Evolutionary conservation across 345 rosid species (phyloP).

Genomic region (Fremontodendron californicum): DNA sequence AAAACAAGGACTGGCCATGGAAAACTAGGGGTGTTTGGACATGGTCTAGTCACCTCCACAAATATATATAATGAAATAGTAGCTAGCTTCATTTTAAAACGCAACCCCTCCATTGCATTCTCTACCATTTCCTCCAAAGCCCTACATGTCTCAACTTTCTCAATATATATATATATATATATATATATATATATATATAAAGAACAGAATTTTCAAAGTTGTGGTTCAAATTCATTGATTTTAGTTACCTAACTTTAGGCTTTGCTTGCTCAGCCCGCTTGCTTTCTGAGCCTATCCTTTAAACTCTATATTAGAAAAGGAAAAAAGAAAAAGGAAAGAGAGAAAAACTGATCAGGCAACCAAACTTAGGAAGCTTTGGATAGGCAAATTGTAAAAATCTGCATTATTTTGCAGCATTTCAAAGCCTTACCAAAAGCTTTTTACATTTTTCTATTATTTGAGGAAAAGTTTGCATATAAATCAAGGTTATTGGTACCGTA

Average conservation of each 20-base stretch:
- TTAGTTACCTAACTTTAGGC: background rate
- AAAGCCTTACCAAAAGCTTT: background rate
- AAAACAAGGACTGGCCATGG: background rate
- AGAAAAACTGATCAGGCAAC: background rate
- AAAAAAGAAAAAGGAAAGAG: background rate
- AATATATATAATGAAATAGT: background rate
- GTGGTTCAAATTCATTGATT: conserved; percentile 8
- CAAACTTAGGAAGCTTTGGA: background rate
- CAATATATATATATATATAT: background rate
- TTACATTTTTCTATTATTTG: background rate
- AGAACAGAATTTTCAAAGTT: background rate
- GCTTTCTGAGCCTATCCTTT: background rate
- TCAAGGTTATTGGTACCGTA: too few species aligned
- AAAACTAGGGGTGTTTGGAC: background rate
- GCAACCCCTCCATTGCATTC: background rate
- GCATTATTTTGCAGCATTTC: background rate
- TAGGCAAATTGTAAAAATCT: background rate
- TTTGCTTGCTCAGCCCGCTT: conserved; percentile 5
- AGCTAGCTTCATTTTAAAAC: background rate
- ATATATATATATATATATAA: background rate
- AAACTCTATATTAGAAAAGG: background rate
- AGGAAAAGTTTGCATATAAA: background rate
- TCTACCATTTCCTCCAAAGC: background rate
- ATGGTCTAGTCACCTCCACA: background rate
- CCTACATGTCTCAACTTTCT: background rate